These are phyloP conservation scores for Vaccinium corymbosum DNA, from an alignment of 148 eudicot genomes.

Conservation along the genomic window DNA sequence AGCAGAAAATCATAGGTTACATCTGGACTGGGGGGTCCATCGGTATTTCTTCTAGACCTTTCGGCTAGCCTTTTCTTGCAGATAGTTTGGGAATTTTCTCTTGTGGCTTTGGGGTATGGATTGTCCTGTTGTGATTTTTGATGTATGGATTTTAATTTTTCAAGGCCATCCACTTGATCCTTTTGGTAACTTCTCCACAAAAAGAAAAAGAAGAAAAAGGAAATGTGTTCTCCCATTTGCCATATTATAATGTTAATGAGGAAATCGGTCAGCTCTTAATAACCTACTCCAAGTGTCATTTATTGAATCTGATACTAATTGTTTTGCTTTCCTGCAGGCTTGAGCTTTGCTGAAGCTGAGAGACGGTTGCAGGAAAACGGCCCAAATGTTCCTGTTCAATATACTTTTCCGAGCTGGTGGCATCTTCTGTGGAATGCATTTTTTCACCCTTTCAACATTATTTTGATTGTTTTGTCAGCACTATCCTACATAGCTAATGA, in stretches of 20 bases:
- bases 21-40: neutral
- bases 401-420: conserved; percentile 48
- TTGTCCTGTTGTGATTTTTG: neutral
- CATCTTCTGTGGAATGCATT: conserved; percentile 51
- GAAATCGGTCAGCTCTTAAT: neutral
- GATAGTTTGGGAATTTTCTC: neutral
- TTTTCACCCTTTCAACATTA: conserved; percentile 54
- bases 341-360: conserved; percentile 52
- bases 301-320: neutral
- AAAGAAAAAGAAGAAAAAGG: neutral
- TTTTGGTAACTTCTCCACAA: neutral
- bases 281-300: neutral
- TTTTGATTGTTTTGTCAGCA: conserved; percentile 40
- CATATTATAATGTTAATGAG: neutral
- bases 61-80: neutral
- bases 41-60: neutral
- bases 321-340: conserved; percentile 28
- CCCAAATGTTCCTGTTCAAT: conserved; percentile 44
- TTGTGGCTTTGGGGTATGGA: neutral
- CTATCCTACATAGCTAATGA: conserved; percentile 42
- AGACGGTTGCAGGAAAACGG: conserved; percentile 41
- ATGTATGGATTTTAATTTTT: neutral
- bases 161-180: neutral
- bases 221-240: neutral
- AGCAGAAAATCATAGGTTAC: neutral